phyloP scores from a whole-genome alignment of 768 basidiomycete genomes.

The Suillus ampliporus region DNA sequence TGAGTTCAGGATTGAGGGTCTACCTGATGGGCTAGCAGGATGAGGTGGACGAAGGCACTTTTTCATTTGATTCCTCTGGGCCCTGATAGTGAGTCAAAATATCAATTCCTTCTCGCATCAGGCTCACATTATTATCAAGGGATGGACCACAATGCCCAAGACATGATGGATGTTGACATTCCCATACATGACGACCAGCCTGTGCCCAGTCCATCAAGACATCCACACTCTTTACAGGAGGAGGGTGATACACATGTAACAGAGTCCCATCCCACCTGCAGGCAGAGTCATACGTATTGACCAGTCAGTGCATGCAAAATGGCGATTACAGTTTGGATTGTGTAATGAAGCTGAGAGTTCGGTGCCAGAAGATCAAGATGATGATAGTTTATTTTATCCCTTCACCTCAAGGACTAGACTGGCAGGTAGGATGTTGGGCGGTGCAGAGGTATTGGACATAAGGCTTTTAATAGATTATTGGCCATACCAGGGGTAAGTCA shows the following conservation, averaged over 20 bases:
- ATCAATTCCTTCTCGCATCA: no score
- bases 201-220: neutral
- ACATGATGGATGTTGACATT: neutral
- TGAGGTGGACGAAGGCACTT: no score
- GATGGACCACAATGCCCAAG: no score
- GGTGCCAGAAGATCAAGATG: conserved; percentile 1
- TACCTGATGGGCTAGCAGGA: no score
- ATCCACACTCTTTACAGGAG: neutral
- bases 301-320: neutral
- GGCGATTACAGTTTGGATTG: neutral
- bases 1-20: no score
- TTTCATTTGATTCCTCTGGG: no score
- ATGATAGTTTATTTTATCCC: conserved; percentile 1
- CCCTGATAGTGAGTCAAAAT: no score
- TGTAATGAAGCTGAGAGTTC: no score
- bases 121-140: no score
- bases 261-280: neutral
- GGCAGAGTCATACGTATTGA: neutral
- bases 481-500: conserved; percentile 10
- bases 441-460: conserved; percentile 13
- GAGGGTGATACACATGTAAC: neutral
- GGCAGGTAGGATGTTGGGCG: conserved; percentile 5
- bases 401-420: conserved; percentile 7
- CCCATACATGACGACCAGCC: neutral
- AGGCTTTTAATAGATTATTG: conserved; percentile 9